Evolutionary conservation across 768 basidiomycete genomes (phyloP).

Genomic region (Calvatia gigantea): DNA sequence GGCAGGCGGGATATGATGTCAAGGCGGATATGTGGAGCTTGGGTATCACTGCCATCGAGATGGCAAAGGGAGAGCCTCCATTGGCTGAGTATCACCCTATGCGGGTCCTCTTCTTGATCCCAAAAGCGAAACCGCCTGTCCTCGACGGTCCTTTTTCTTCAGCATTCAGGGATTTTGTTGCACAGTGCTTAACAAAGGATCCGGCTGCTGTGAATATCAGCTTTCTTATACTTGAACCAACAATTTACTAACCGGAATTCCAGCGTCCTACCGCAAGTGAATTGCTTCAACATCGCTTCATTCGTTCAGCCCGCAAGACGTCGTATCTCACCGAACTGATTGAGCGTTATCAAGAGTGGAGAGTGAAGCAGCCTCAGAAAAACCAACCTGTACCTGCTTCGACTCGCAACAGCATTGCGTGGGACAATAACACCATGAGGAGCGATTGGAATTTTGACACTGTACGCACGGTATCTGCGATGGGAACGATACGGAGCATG

Average conservation of each 20-base stretch:
- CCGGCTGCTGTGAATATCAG: slow-evolving; percentile 57
- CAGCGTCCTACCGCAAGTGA: slow-evolving; percentile 91
- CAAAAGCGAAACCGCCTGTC: slow-evolving; percentile 90
- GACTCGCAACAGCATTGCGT: slow-evolving; percentile 52
- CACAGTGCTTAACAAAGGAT: slow-evolving; percentile 90
- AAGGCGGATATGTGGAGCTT: slow-evolving; percentile 98
- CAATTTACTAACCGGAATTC: slow-evolving; percentile 6
- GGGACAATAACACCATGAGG: slow-evolving; percentile 79
- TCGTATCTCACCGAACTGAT: slow-evolving; percentile 83
- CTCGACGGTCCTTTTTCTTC: slow-evolving; percentile 83
- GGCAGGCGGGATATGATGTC: slow-evolving; percentile 92
- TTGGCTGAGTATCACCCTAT: slow-evolving; percentile 97
- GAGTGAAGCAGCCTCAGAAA: slow-evolving; percentile 56
- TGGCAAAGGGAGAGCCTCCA: slow-evolving; percentile 97
- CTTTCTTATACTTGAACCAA: background rate
- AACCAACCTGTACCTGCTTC: slow-evolving; percentile 57
- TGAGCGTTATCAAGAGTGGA: slow-evolving; percentile 81
- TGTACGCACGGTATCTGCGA: slow-evolving; percentile 62
- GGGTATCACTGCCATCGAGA: slow-evolving; percentile 96
- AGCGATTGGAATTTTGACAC: slow-evolving; percentile 98
- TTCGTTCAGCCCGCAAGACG: slow-evolving; percentile 79
- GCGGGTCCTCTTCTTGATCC: slow-evolving; percentile 97
- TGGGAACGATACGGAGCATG: slow-evolving; percentile 76
- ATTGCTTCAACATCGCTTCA: slow-evolving; percentile 90
- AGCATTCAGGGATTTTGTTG: slow-evolving; percentile 92